These are phyloP conservation scores for Aschersonia sp. DNA, from an alignment of 2,329 filamentous ascomycete genomes.

Conservation along the genomic window DNA sequence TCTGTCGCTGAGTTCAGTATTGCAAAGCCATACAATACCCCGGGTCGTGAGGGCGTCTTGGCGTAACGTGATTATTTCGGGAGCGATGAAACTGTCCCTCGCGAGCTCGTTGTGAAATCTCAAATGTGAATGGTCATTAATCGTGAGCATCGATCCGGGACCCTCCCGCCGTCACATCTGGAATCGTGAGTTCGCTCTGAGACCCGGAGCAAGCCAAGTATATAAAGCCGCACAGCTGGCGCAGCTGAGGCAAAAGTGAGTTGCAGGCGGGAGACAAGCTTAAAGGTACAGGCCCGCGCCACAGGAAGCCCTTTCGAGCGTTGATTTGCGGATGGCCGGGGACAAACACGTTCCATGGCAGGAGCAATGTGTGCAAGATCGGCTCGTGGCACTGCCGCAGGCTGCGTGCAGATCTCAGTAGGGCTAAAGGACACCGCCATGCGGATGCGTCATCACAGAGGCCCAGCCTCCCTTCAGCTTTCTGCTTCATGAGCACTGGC, in stretches of 20 bases:
- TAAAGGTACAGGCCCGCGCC: neutral
- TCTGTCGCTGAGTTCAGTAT: neutral
- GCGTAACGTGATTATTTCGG: neutral
- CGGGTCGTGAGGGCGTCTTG: neutral
- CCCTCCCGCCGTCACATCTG: too few species aligned
- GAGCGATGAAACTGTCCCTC: neutral
- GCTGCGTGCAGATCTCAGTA: neutral
- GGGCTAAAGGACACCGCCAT: neutral
- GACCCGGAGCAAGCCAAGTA: too few species aligned
- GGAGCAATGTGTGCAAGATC: neutral
- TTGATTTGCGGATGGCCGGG: neutral
- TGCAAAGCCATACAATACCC: constrained; percentile 2
- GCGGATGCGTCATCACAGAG: neutral
- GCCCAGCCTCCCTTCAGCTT: neutral
- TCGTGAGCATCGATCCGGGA: neutral
- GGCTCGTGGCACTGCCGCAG: neutral
- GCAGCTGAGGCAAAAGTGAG: too few species aligned
- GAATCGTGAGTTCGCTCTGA: too few species aligned
- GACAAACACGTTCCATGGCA: neutral
- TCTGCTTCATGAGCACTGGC: neutral
- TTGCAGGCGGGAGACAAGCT: too few species aligned
- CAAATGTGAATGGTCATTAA: neutral
- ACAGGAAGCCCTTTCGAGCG: neutral
- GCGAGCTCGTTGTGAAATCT: neutral
- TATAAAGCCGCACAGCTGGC: too few species aligned